These are phyloP conservation scores for Fraxinus sp. DNA, from an alignment of 305 asterid genomes.

Conservation along the genomic window DNA sequence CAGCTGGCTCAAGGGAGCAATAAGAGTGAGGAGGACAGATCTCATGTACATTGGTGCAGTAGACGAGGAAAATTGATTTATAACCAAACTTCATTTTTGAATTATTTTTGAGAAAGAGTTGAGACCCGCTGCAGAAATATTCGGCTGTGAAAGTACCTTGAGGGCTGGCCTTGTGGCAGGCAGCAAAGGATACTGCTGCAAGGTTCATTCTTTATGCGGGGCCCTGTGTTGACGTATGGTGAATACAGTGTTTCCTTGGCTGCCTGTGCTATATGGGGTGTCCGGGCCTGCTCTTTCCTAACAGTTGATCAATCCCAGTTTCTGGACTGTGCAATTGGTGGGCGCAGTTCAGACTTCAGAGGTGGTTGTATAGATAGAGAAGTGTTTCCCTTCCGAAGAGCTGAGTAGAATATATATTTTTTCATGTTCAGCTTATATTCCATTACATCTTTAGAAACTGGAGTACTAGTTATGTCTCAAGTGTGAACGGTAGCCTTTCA, in stretches of 20 bases:
- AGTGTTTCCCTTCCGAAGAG: conserved; percentile 11
- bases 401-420: conserved; percentile 13
- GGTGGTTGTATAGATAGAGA: conserved; percentile 25
- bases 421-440: conserved; percentile 16
- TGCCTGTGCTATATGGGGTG: conserved; percentile 20
- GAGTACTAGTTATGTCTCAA: neutral
- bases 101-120: conserved; percentile 13
- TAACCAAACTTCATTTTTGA: conserved; percentile 26
- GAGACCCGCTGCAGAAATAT: neutral
- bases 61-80: conserved; percentile 82
- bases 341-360: conserved; percentile 20
- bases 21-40: conserved; percentile 79
- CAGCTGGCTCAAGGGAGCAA: conserved; percentile 76
- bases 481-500: neutral
- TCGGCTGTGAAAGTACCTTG: neutral
- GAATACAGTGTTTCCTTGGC: conserved; percentile 17
- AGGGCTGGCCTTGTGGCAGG: conserved; percentile 17
- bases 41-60: conserved; percentile 83
- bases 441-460: neutral
- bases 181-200: conserved; percentile 17
- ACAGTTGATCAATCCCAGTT: conserved; percentile 14
- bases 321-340: conserved; percentile 16
- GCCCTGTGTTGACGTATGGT: neutral
- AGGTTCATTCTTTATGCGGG: conserved; percentile 15
- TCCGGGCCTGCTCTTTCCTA: conserved; percentile 20